A percentile compares a stretch with the other conserved stretches of the same genome.
Evolutionary conservation across 2,329 filamentous ascomycete species (phyloP).

Genomic region (Dactylellina drechsleri): DNA sequence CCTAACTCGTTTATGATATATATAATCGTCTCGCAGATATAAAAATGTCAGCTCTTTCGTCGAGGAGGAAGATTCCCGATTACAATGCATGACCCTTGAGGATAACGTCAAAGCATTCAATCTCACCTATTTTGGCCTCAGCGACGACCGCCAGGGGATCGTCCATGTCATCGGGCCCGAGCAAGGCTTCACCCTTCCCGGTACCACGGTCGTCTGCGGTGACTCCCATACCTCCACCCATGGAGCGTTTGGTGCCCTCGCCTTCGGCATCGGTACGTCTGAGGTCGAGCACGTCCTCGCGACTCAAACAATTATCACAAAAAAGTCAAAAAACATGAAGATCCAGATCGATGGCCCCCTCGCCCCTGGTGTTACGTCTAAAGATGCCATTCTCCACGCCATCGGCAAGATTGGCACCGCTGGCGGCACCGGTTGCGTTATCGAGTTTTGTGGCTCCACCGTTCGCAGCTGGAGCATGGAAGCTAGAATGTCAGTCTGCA

Average conservation of each 20-base stretch:
- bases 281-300: conserved; percentile 98
- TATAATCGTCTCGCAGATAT: conserved; percentile 65
- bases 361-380: conserved; percentile 89
- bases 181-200: conserved; percentile 97
- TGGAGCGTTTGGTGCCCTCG: conserved; percentile 92
- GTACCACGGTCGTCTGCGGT: conserved; percentile 95
- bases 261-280: conserved; percentile 96
- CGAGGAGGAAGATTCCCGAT: conserved; percentile 89
- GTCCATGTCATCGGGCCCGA: conserved; percentile 98
- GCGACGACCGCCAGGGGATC: conserved; percentile 96
- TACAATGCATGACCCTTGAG: conserved; percentile 94
- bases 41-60: conserved; percentile 95
- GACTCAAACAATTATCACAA: conserved; percentile 93
- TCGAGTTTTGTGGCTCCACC: conserved; percentile 96
- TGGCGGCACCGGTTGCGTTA: conserved; percentile 91
- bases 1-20: conserved; percentile 6
- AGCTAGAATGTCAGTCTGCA: conserved; percentile 98
- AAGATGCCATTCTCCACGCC: conserved; percentile 91
- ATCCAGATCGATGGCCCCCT: conserved; percentile 93
- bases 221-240: conserved; percentile 99
- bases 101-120: conserved; percentile 97
- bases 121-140: conserved; percentile 95
- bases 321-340: conserved; percentile 98
- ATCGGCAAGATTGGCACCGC: conserved; percentile 96
- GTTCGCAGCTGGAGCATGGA: conserved; percentile 93